A percentile compares a stretch with the other conserved stretches of the same genome.
Evolutionary conservation across 257 asterid genomes (phyloP).

Genomic region (Nicotiana tabacum): DNA sequence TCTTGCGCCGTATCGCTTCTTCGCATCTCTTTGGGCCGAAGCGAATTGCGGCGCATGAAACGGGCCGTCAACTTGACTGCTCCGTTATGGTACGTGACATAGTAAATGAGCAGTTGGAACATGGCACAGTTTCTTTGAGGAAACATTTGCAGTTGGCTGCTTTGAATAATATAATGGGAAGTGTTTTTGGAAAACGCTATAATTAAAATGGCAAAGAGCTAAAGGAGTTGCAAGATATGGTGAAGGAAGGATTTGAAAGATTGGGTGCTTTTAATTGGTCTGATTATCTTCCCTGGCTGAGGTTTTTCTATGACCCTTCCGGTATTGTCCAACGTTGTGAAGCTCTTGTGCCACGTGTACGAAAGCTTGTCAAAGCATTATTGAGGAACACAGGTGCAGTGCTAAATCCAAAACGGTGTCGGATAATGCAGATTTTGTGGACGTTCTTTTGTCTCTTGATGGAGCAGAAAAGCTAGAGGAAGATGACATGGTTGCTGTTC

Average conservation of each 20-base stretch:
- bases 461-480: conserved; percentile 68
- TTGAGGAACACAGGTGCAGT: conserved; percentile 24
- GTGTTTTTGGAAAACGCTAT: conserved; percentile 44
- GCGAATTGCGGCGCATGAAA: conserved; percentile 41
- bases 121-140: conserved; percentile 33
- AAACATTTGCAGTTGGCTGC: conserved; percentile 46
- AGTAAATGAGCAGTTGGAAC: conserved; percentile 23
- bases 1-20: conserved; percentile 42
- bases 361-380: conserved; percentile 31
- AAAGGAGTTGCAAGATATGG: conserved; percentile 36
- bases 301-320: conserved; percentile 37
- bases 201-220: conserved; percentile 16
- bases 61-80: conserved; percentile 36
- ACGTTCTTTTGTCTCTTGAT: conserved; percentile 56
- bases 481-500: conserved; percentile 70
- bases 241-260: conserved; percentile 51
- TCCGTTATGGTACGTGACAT: conserved; percentile 34
- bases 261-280: conserved; percentile 57
- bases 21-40: conserved; percentile 45
- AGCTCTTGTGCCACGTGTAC: conserved; percentile 33
- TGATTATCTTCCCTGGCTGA: conserved; percentile 52
- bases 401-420: neutral
- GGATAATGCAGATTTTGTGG: conserved; percentile 47
- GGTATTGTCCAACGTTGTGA: conserved; percentile 34
- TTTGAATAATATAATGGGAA: conserved; percentile 39